Conservation (phyloP, 371 early-diverging fungal species). For the Mucor piriformis region DNA sequence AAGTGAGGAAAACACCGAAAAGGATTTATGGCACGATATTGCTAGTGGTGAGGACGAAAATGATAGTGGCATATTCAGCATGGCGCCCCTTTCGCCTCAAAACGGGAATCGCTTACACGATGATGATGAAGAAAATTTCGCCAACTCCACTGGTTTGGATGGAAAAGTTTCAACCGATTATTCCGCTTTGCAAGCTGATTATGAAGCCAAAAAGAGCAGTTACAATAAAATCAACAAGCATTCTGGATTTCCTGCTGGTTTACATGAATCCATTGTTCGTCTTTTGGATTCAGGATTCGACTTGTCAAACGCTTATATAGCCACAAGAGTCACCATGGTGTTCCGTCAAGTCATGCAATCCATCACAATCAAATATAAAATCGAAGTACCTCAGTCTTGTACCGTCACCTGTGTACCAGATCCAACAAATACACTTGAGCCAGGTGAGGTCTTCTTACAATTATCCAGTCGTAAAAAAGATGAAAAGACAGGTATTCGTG, state of each 20-base stretch:
- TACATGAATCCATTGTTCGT: slow-evolving; percentile 40
- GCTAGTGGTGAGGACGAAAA: slow-evolving; percentile 24
- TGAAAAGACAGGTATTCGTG: slow-evolving; percentile 42
- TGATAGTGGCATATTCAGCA: slow-evolving; percentile 13
- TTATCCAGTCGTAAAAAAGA: slow-evolving; percentile 38
- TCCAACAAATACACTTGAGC: slow-evolving; percentile 41
- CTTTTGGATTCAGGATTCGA: slow-evolving; percentile 53
- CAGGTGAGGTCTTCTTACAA: slow-evolving; percentile 46
- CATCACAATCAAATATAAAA: slow-evolving; percentile 41
- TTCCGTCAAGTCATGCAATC: slow-evolving; percentile 40
- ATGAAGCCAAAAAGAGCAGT: neutral
- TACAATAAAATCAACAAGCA: slow-evolving; percentile 24
- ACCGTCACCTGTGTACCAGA: slow-evolving; percentile 53
- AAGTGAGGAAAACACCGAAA: slow-evolving; percentile 26
- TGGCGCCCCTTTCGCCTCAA: neutral
- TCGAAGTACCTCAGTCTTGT: slow-evolving; percentile 49
- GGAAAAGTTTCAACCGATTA: neutral
- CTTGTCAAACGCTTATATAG: slow-evolving; percentile 42
- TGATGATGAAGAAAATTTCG: neutral
- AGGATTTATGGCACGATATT: slow-evolving; percentile 32
- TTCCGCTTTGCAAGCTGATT: neutral
- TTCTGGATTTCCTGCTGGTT: slow-evolving; percentile 40
- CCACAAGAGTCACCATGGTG: slow-evolving; percentile 37
- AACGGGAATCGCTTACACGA: slow-evolving; percentile 20
- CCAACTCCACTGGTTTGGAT: neutral